Evolutionary conservation across 352 stramenopile species (phyloP), one percentile per base, ranked within the genome.

Genomic region (Poterioochromonas sp.): DNA sequence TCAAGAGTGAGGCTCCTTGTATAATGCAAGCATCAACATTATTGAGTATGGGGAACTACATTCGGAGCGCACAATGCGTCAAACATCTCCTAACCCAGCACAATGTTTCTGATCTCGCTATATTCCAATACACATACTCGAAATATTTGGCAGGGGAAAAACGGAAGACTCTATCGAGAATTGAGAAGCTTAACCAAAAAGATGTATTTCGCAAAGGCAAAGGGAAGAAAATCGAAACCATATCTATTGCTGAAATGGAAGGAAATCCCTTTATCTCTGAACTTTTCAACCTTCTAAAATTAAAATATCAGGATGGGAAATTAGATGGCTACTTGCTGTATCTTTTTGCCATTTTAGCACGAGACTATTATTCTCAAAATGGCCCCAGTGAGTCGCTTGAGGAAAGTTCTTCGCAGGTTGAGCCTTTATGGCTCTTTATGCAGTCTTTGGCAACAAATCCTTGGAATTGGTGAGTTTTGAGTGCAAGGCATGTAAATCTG

Each of bases 111-210:
- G 62, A 76, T 29, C 40, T 49, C 58, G 87, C 83, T 44, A 80
- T 88, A 58, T 91, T 88, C 77, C 71, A 90, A 0, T 74, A 86
- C 62, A 85, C 84, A 0, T 91, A 87, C 82, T 80, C 84, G 12
- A 73, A 91, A 8, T 92, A 90, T 78, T 82, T 92, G 73, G 85
- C 87, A 8, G 88, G 88, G 32, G 88, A 91, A 83, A 87, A 87
- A 80, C 76, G 81, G 12, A 89, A 88, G 77, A 84, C 90, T 81
- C 86, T 90, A 79, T 78, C 86, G 68, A 65, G 86, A 11, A 79
- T 68, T 37, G 85, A 88, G 81, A 76, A 86, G 18, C 43, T 49
- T 71, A 82, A n/a, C 64, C 35, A 49, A 69, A 65, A 41, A 39
- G 53, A 54, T 20, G 39, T 40, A 37, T 65, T 49, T 54, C 35